Base-by-base conservation (phyloP, 2,329 filamentous ascomycete species). In the Aspergillus jensenii region DNA sequence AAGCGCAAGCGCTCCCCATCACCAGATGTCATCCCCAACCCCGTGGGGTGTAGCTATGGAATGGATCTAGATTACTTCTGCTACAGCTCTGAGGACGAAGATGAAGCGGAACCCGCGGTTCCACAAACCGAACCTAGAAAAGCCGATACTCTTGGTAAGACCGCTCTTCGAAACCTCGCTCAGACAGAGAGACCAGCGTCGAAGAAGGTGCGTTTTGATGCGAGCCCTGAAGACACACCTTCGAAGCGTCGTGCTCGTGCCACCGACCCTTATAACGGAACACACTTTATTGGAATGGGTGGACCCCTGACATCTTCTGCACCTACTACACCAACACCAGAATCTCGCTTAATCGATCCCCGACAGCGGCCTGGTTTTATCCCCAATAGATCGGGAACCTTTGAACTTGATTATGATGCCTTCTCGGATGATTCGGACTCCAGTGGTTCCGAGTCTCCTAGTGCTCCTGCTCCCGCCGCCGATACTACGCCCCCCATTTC, bases 11-110 rank as follows among this genome's bases (percentile, higher is more conserved):
- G 75, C 11, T 65, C 67, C n/a, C 69, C 69, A 5, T 74, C 74
- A 37, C 76, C 75, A 17, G 71, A 77, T 41, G 59, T 69, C 14
- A 78, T 79, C 49, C 76, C 76, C 4, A 77, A 78, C 55, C 76
- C 76, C 8, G 58, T 65, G 14, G 74, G 73, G 11, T 67, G 62
- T 31, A 76, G 76, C 50, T 79, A 77, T 65, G 76, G 77, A 11
- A 62, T 79, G 65, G 65, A 76, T 50, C 59, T 71, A 25, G 67
- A 72, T 17, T 79, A 76, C 50, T 77, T 77, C 59, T 65, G 56
- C 40, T 71, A 72, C 53, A 68, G 65, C 45, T 69, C 66, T 35
- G 69, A 72, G 17, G 68, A 68, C 19, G 74, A 74, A 33, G 66
- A 68, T 41, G 70, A 70, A 53, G 62, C 37, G 47, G 64, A 65